A percentile compares a stretch with the other conserved stretches of the same genome.
These are phyloP conservation scores for Pseudogymnoascus sp. DNA, from an alignment of 2,329 filamentous ascomycete species.

Conservation along the genomic window DNA sequence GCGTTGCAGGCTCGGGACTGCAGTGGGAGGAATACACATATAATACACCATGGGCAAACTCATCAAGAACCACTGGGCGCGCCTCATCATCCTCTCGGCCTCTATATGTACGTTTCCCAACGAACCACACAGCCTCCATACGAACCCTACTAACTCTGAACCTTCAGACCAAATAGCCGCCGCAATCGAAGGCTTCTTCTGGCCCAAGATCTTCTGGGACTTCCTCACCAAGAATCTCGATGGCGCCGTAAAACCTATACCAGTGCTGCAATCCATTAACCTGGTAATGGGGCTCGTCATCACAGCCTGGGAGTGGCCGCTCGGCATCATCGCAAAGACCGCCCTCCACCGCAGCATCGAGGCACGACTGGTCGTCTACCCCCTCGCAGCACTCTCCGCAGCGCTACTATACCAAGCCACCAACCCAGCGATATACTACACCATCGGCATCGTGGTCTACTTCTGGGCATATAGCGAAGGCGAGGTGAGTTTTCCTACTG, in stretches of 20 bases:
- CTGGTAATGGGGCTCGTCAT: slow-evolving; percentile 72
- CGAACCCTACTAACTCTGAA: slow-evolving; percentile 32
- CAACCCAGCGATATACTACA: slow-evolving; percentile 86
- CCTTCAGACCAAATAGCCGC: slow-evolving; percentile 69
- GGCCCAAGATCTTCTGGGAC: slow-evolving; percentile 99
- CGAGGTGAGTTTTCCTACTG: slow-evolving; percentile 56
- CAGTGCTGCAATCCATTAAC: slow-evolving; percentile 84
- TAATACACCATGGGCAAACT: slow-evolving; percentile 73
- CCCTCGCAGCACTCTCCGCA: slow-evolving; percentile 67
- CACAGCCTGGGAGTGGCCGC: slow-evolving; percentile 86
- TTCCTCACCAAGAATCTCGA: slow-evolving; percentile 90
- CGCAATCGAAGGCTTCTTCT: slow-evolving; percentile 84
- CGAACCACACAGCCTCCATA: slow-evolving; percentile 2
- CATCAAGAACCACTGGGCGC: slow-evolving; percentile 99
- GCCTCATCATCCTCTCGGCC: slow-evolving; percentile 84
- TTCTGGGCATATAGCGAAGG: slow-evolving; percentile 98
- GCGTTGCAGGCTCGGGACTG: slow-evolving; percentile 5
- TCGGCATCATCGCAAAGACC: slow-evolving; percentile 69
- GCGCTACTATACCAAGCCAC: slow-evolving; percentile 85
- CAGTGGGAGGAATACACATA: not conserved
- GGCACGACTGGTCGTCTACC: slow-evolving; percentile 73
- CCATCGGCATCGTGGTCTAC: slow-evolving; percentile 78
- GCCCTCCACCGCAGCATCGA: slow-evolving; percentile 82
- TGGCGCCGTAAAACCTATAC: slow-evolving; percentile 76
- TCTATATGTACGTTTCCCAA: slow-evolving; percentile 43